These are phyloP conservation scores for Cyberlindnera petersonii DNA, from an alignment of 805 yeast genomes.

Conservation along the genomic window DNA sequence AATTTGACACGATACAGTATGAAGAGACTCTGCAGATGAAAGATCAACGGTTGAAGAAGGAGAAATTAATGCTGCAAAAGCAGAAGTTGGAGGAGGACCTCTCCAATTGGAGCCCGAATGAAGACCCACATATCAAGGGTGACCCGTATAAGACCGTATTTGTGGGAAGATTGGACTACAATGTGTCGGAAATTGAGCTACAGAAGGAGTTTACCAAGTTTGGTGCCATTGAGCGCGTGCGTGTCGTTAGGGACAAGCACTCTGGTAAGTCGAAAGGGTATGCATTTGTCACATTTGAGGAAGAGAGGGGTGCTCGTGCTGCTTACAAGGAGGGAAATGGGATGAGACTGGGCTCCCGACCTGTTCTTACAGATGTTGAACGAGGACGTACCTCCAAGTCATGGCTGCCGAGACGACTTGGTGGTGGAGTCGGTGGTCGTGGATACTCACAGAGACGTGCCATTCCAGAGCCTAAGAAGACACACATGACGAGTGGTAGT, in stretches of 20 bases:
- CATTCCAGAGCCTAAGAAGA: slow-evolving; percentile 15
- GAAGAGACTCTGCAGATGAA: slow-evolving; percentile 32
- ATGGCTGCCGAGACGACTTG: slow-evolving; percentile 74
- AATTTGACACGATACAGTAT: slow-evolving; percentile 8
- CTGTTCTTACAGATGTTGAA: slow-evolving; percentile 67
- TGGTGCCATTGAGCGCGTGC: slow-evolving; percentile 64
- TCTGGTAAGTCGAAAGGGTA: slow-evolving; percentile 69
- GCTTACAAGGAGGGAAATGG: slow-evolving; percentile 63
- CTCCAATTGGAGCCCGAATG: slow-evolving; percentile 49
- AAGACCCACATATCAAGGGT: slow-evolving; percentile 54
- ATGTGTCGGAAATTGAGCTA: slow-evolving; percentile 62
- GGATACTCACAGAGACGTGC: slow-evolving; percentile 44
- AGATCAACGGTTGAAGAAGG: slow-evolving; percentile 27
- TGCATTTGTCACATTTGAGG: slow-evolving; percentile 72
- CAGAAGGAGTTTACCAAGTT: slow-evolving; percentile 55
- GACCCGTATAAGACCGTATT: slow-evolving; percentile 82
- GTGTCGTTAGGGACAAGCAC: slow-evolving; percentile 53
- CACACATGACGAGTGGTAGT: slow-evolving; percentile 3
- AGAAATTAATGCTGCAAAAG: slow-evolving; percentile 21
- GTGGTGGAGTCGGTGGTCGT: slow-evolving; percentile 93
- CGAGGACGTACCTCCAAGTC: slow-evolving; percentile 60
- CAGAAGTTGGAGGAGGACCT: slow-evolving; percentile 34
- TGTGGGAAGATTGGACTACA: slow-evolving; percentile 66
- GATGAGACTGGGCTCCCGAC: slow-evolving; percentile 45
- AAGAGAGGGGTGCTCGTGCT: slow-evolving; percentile 52